phyloP scores from a whole-genome alignment of 2,329 filamentous ascomycete genomes.

The Cladosporium sp. region DNA sequence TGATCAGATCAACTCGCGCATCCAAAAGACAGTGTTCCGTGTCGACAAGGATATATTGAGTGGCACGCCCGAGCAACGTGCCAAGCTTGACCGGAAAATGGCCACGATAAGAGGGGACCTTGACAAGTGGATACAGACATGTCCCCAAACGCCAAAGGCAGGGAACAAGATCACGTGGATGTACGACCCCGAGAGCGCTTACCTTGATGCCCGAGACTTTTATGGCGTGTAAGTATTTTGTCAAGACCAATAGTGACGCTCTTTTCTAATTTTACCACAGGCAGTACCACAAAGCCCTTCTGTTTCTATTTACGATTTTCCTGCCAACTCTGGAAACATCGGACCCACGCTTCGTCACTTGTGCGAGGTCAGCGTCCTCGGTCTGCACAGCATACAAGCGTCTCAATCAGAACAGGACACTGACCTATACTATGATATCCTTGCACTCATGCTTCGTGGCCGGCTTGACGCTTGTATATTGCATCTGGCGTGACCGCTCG shows the following conservation, averaged over 20 bases:
- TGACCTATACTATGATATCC: constrained; percentile 35
- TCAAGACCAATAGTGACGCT: background rate
- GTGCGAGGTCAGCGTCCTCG: constrained; percentile 7
- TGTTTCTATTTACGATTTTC: constrained; percentile 9
- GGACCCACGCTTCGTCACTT: constrained; percentile 11
- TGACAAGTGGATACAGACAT: constrained; percentile 10
- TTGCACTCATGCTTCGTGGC: constrained; percentile 33
- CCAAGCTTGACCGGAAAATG: constrained; percentile 12
- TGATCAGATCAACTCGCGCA: constrained; percentile 11
- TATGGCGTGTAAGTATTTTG: constrained; percentile 9
- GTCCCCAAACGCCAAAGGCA: constrained; percentile 11
- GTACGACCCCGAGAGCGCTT: constrained; percentile 11
- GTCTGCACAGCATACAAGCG: constrained; percentile 31
- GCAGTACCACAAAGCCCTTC: constrained; percentile 14
- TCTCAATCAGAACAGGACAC: constrained; percentile 32
- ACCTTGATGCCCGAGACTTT: constrained; percentile 12
- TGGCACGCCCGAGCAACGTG: background rate
- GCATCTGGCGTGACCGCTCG: constrained; percentile 28
- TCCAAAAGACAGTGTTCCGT: constrained; percentile 14
- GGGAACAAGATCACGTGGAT: constrained; percentile 13
- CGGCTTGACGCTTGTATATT: constrained; percentile 37
- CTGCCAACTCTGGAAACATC: constrained; percentile 8
- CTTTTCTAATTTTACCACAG: background rate
- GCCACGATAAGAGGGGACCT: constrained; percentile 1
- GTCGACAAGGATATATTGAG: constrained; percentile 3